These are phyloP conservation scores for Nasturtium officinale DNA, from an alignment of 345 rosid species.

Conservation along the genomic window DNA sequence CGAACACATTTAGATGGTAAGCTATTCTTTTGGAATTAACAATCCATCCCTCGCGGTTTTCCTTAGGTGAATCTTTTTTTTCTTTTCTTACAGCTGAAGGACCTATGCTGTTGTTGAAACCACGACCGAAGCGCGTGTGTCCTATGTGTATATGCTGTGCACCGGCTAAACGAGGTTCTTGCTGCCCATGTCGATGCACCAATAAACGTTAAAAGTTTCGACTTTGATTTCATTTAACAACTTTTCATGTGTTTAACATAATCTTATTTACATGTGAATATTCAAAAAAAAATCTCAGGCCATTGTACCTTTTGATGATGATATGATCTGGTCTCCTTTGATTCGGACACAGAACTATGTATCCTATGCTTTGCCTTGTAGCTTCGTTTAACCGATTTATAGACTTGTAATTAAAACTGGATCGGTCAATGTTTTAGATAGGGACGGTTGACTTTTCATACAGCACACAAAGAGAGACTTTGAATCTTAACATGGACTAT, in stretches of 20 bases:
- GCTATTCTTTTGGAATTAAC: not conserved
- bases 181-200: constrained; percentile 26
- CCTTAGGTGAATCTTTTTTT: too few species aligned
- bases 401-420: not conserved
- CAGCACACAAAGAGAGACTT: constrained; percentile 11
- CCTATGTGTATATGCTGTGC: constrained; percentile 17
- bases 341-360: not conserved
- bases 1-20: constrained; percentile 3
- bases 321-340: not conserved
- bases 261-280: not conserved
- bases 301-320: not conserved
- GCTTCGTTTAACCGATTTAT: not conserved
- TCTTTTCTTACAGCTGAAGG: not conserved
- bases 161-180: constrained; percentile 15
- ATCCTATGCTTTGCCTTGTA: not conserved
- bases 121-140: not conserved
- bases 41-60: not conserved
- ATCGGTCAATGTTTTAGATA: not conserved
- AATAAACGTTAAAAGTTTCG: not conserved
- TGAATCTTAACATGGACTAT: constrained; percentile 2
- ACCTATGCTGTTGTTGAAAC: not conserved
- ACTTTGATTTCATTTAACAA: not conserved
- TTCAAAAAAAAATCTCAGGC: not conserved
- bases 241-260: not conserved
- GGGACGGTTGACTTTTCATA: constrained; percentile 9